phyloP scores from a whole-genome alignment of 768 basidiomycete species.

The Melanogaster broomeanus region DNA sequence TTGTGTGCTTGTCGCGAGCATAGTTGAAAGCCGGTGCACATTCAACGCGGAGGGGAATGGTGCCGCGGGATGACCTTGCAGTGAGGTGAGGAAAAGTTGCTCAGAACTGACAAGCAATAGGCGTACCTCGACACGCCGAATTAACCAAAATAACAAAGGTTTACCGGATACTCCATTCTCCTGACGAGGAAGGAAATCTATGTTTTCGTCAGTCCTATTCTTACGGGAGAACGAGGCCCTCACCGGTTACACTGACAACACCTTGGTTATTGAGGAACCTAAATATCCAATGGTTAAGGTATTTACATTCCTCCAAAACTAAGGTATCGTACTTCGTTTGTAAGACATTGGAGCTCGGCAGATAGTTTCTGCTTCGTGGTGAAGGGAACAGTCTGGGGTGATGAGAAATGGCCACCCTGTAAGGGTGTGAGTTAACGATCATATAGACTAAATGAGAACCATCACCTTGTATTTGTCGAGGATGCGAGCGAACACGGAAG shows the following conservation, averaged over 20 bases:
- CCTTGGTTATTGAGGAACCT: constrained; percentile 86
- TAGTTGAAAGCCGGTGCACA: constrained; percentile 98
- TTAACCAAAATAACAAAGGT: constrained; percentile 80
- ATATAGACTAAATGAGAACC: background rate
- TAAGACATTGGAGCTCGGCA: constrained; percentile 81
- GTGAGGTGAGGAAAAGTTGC: background rate
- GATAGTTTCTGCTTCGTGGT: constrained; percentile 80
- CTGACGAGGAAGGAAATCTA: constrained; percentile 81
- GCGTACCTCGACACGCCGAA: constrained; percentile 73
- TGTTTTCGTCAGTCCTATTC: constrained; percentile 4
- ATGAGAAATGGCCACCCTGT: constrained; percentile 88
- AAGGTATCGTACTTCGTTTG: constrained; percentile 64
- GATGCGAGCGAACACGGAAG: constrained; percentile 88
- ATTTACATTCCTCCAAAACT: background rate
- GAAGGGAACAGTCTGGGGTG: constrained; percentile 71
- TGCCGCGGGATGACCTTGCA: constrained; percentile 77
- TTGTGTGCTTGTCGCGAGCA: constrained; percentile 73
- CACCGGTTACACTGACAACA: constrained; percentile 81
- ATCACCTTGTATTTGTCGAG: constrained; percentile 76
- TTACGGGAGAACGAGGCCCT: background rate
- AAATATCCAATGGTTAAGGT: background rate
- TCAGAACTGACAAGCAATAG: background rate
- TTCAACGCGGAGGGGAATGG: constrained; percentile 77
- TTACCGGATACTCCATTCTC: constrained; percentile 41
- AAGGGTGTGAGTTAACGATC: constrained; percentile 3